Evolutionary conservation across 148 eudicot genomes (phyloP), one percentile per base, ranked within the genome.

Genomic region (Hydrangea macrophylla): DNA sequence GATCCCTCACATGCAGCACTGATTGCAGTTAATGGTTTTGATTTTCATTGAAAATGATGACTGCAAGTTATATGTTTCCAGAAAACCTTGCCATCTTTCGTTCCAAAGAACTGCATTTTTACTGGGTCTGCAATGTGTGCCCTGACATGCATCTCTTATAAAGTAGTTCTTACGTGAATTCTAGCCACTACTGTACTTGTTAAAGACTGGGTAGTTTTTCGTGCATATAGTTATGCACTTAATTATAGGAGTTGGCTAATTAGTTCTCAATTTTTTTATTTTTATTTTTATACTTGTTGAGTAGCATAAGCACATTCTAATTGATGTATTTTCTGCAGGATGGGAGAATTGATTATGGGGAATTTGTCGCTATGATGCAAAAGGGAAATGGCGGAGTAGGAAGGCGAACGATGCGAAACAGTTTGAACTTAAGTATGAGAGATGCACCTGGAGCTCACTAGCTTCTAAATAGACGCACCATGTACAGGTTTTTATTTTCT

Each of bases 301-400:
- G 17, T 48, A 48, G 53, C 23, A 1, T 15, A 20, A 8, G n/a
- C 33, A 27, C 50, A 30, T 30, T 37, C 65, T 65, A 50, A 39
- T 35, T 2, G 2, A 61, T 22, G 25, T 28, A 11, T 44, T 65
- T 39, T 27, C 78, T 71, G 12, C 80, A 92, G 97, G 97, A 92
- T 61, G 97, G 97, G 58, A 78, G 78, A 50, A 92, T 92, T 28
- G 97, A 92, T 68, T 88, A 92, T 58, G 86, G 92, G 55, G 97
- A 92, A 79, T 92, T 92, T 61, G 92, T 86, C 27, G 92, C 97
- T 33, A 92, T 92, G 97, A 92, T 89, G 95, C 82, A 80, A 72
- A 88, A 88, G 65, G 97, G 95, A 39, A 87, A 85, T 75, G 86
- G 80, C 44, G 85, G 84, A 25, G 62, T 83, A 33, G 92, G 92